A percentile compares a stretch with the other conserved stretches of the same genome.
Evolutionary conservation across 768 basidiomycete species (phyloP).

Genomic region (Rhodosporidiobolus odoratus): DNA sequence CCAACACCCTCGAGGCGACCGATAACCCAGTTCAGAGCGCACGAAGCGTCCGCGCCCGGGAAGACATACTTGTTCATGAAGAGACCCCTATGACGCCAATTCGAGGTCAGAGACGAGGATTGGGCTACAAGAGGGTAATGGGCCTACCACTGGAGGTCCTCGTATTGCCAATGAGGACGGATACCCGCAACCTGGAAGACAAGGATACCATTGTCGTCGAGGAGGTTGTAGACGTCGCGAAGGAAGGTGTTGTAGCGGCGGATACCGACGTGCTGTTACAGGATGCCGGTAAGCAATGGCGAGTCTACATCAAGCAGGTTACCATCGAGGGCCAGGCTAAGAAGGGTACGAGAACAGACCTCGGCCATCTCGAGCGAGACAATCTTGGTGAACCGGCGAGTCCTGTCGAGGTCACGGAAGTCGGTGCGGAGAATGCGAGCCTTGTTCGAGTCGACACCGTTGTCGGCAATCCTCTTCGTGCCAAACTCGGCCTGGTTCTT

Average conservation of each 20-base stretch:
- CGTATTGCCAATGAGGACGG: conserved; percentile 93
- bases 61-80: conserved; percentile 99
- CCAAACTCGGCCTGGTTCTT: conserved; percentile 90
- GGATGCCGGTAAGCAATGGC: not conserved
- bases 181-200: conserved; percentile 97
- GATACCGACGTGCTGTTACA: conserved; percentile 78
- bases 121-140: not conserved
- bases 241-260: conserved; percentile 85
- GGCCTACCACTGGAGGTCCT: conserved; percentile 82
- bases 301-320: not conserved
- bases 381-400: conserved; percentile 81
- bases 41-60: conserved; percentile 95
- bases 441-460: conserved; percentile 65
- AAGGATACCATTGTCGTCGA: conserved; percentile 90
- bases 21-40: conserved; percentile 92
- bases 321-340: not conserved
- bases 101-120: not conserved
- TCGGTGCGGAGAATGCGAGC: conserved; percentile 90
- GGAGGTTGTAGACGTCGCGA: conserved; percentile 80
- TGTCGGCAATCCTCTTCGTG: conserved; percentile 74
- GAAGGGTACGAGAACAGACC: conserved; percentile 49
- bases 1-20: conserved; percentile 69
- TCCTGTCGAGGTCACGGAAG: conserved; percentile 78
- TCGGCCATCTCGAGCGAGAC: conserved; percentile 98
- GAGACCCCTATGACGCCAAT: conserved; percentile 59